A percentile compares a stretch with the other conserved stretches of the same genome.
Conservation (phyloP, 176 grass and related monocot genomes). For the Aegilops umbellulata region DNA sequence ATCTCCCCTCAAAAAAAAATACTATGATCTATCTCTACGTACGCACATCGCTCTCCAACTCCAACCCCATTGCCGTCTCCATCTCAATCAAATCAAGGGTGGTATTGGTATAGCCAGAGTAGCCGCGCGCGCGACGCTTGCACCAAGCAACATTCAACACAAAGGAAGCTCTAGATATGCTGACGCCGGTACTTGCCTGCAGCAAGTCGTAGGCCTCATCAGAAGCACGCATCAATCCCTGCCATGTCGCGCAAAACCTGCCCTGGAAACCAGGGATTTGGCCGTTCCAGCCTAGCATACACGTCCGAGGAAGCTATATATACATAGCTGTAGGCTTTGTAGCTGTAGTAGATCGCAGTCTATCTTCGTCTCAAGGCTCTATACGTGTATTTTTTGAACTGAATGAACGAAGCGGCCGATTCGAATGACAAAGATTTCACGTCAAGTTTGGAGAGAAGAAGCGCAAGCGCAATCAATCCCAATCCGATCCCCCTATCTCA, state of each 20-base stretch:
- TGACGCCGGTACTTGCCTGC: neutral
- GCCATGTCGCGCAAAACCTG: constrained; percentile 28
- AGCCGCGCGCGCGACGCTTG: neutral
- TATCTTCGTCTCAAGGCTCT: neutral
- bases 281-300: neutral
- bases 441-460: neutral
- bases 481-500: no score
- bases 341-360: neutral
- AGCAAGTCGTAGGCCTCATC: neutral
- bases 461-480: no score
- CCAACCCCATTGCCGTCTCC: neutral
- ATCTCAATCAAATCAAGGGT: neutral
- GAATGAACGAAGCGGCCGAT: no score
- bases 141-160: neutral
- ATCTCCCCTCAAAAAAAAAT: no score
- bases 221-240: constrained; percentile 8
- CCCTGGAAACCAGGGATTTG: constrained; percentile 38
- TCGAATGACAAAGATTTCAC: neutral
- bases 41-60: neutral
- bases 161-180: neutral
- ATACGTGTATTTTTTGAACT: no score
- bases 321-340: neutral
- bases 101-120: neutral
- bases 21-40: neutral
- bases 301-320: neutral